Evolutionary conservation across 1,284 basidiomycete species (phyloP).

Genomic region (Polyporus tsugae): DNA sequence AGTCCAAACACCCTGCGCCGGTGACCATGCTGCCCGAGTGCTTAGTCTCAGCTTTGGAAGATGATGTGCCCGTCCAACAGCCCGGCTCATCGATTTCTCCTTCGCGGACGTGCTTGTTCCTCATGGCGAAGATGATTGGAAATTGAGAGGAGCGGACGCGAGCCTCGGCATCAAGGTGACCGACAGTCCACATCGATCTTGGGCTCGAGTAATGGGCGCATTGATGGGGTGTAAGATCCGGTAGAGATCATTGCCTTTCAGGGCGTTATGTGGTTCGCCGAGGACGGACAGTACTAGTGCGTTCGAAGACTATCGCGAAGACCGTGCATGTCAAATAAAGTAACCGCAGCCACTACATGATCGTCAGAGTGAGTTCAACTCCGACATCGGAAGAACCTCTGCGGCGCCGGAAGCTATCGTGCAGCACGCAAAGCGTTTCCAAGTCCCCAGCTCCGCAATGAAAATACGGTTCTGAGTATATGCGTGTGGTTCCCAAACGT

Average conservation of each 20-base stretch:
- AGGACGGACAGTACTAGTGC: no score
- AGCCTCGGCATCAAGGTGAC: background rate
- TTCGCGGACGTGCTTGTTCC: background rate
- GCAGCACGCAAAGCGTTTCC: background rate
- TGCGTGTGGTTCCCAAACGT: background rate
- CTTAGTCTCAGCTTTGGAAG: background rate
- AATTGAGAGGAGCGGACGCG: background rate
- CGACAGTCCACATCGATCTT: conserved; percentile 2
- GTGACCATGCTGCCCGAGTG: background rate
- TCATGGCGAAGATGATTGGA: background rate
- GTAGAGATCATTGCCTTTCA: background rate
- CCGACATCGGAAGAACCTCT: background rate
- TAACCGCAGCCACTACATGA: background rate
- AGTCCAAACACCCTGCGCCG: background rate
- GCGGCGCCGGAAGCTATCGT: background rate
- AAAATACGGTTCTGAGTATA: background rate
- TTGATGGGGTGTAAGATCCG: conserved; percentile 8
- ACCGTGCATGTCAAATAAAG: background rate
- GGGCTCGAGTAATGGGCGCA: background rate
- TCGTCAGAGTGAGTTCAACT: background rate
- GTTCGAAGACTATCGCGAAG: background rate
- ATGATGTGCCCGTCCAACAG: background rate
- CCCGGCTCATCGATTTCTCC: conserved; percentile 4
- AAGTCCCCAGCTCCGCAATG: background rate
- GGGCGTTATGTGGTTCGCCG: conserved; percentile 6